Evolutionary conservation across 2,329 filamentous ascomycete genomes (phyloP), one percentile per base, ranked within the genome.

Genomic region (Metarhizium sp.): DNA sequence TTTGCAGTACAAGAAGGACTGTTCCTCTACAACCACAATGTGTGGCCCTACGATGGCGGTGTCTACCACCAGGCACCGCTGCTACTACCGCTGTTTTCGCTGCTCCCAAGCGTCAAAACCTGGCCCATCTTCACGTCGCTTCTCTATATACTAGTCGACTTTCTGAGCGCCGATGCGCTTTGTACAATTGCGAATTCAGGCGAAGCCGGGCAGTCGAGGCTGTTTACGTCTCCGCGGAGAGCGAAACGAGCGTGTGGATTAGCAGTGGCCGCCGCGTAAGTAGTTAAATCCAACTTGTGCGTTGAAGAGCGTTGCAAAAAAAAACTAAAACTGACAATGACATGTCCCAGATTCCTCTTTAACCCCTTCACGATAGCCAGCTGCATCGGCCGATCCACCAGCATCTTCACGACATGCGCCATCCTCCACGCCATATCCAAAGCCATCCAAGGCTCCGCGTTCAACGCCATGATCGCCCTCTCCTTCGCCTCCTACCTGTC

Each of bases 11-110:
- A 97, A 78, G 94, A 99, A 74, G 94, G 94, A 20, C 76, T 99
- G 56, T 99, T 96, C 66, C 83, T 99, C 25, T 97, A 97, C 71
- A 92, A 89, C 60, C 90, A 95, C 71, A 95, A 96, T 75, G 89
- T 97, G 56, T 96, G 91, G 58, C 94, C 94, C 1, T 99, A 97
- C 74, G 91, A 99, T 70, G 94, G 94, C 60, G 94, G 94, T 64
- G 90, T 86, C 67, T 86, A 81, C 69, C 80, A 84, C 72, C 79
- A 96, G 78, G 90, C 92, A 46, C 94, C 94, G 50, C 78, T 99
- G 55, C 81, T 99, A 45, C 83, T 99, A 57, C 90, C 92, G 49
- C 80, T 97, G 61, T 96, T 97, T 77, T 89, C 90, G 40, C 80
- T 96, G 48, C 80, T 99, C 48, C 92, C 94, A 10, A 81, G 86